Base-by-base conservation (phyloP, 768 basidiomycete genomes). In the Termitomyces sp. region DNA sequence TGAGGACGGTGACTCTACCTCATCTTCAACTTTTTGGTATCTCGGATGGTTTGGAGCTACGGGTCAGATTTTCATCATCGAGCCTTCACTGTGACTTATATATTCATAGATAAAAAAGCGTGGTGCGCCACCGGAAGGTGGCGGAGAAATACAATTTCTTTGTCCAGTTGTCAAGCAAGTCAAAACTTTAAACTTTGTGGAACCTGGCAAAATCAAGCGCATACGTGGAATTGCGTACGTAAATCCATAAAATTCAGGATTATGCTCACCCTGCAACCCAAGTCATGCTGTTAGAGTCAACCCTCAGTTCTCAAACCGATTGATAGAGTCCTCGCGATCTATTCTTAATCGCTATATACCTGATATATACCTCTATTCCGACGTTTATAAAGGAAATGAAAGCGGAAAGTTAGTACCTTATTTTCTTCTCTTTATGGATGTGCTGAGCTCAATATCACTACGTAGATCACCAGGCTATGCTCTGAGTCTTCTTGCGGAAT, bases 301-400 rank as follows among this genome's bases (percentile, higher is more conserved):
- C 61, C 97, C 97, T 23, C 95, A 98, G 67, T 92, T 99, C 68
- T 97, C 95, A 2, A 97, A 97, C 70, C 83, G 97, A 40, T 93
- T 98, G 87, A 97, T 99, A 50, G 96, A 98, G 64, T 83, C 95
- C 8, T 85, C 92, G 17, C 86, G 97, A 40, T 94, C 92, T 2
- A 79, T 99, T 23, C 77, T 99, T 44, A 98, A 98, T 69, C 89
- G 94, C 4, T 97, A 91, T 69, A 97, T 98, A 57, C 96, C 97
- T 38, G 97, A 99, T 68, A 94, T 98, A 30, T 98, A 98, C 72
- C 83, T 99, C 40, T 96, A 98, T 69, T 96, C 97, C 3, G 97
- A 99, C 61, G 94, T 98, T 23, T 98, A 97, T 74, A 96, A 97
- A 69, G 95, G 95, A 7, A 91, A 92, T 17, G 97, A 98, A 60